These are phyloP conservation scores for Saccharomycopsis phalli DNA, from an alignment of 1,139 yeast species.

Conservation along the genomic window DNA sequence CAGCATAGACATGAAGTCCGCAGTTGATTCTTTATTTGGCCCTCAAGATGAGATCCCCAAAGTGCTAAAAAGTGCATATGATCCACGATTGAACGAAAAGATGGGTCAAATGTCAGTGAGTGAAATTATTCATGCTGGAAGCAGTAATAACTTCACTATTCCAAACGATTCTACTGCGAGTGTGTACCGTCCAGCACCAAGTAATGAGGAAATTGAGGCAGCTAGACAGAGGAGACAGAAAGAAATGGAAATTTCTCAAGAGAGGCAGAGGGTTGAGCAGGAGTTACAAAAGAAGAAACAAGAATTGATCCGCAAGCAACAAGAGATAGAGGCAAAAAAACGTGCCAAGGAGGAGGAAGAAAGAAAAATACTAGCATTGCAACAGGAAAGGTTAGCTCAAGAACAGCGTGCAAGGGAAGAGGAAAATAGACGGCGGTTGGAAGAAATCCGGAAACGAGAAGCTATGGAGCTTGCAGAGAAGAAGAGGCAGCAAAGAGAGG, in stretches of 20 bases:
- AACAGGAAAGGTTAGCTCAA: constrained; percentile 15
- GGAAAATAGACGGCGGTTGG: constrained; percentile 2
- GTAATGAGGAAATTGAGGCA: not conserved
- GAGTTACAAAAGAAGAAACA: constrained; percentile 10
- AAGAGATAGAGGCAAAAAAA: constrained; percentile 10
- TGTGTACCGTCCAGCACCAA: not conserved
- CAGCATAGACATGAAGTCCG: constrained; percentile 50
- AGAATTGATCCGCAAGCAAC: constrained; percentile 2
- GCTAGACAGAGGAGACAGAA: not conserved
- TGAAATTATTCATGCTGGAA: constrained; percentile 35
- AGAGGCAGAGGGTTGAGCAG: constrained; percentile 18
- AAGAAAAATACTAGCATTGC: constrained; percentile 26
- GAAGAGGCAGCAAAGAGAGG: constrained; percentile 19
- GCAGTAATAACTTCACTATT: constrained; percentile 16
- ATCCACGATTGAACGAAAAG: constrained; percentile 43
- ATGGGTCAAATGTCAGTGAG: constrained; percentile 27
- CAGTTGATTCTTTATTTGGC: constrained; percentile 38
- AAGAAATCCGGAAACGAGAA: constrained; percentile 1
- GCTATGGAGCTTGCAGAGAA: constrained; percentile 15
- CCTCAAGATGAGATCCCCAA: constrained; percentile 21
- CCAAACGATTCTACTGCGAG: not conserved
- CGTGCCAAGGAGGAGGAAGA: constrained; percentile 24
- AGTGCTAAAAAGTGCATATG: constrained; percentile 45
- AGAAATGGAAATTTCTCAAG: not conserved
- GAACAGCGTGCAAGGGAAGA: constrained; percentile 8